Conservation (phyloP, 768 basidiomycete species). For the Pleurotus giganteus region DNA sequence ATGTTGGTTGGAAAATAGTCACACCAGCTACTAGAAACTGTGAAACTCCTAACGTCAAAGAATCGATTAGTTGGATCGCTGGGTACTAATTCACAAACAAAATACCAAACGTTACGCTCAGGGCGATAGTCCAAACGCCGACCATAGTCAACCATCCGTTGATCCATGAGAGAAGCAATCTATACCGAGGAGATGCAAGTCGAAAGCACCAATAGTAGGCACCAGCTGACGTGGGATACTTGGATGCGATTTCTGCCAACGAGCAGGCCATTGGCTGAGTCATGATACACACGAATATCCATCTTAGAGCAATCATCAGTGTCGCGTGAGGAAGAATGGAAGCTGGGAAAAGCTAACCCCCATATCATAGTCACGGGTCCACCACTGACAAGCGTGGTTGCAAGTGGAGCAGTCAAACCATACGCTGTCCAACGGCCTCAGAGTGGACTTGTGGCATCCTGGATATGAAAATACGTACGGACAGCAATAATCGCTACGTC, state of each 20-base stretch:
- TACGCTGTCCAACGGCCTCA: constrained; percentile 36
- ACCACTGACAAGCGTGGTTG: constrained; percentile 52
- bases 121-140: constrained; percentile 66
- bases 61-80: not conserved
- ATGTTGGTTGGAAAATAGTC: constrained; percentile 56
- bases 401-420: constrained; percentile 54
- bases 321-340: not conserved
- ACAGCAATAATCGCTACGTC: constrained; percentile 57
- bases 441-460: not conserved
- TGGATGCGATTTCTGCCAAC: constrained; percentile 56
- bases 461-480: constrained; percentile 37
- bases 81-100: not conserved
- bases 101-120: constrained; percentile 62
- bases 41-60: constrained; percentile 38
- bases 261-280: constrained; percentile 50
- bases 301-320: constrained; percentile 22
- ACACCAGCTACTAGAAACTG: constrained; percentile 60
- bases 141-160: constrained; percentile 70
- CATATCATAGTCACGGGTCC: constrained; percentile 58
- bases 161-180: constrained; percentile 58
- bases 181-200: constrained; percentile 49
- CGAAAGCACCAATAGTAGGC: constrained; percentile 69
- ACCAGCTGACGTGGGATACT: constrained; percentile 60
- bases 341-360: constrained; percentile 36
- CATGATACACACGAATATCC: constrained; percentile 48